Conservation (phyloP, 345 rosid species). For the Cardiospermum halicacabum region DNA sequence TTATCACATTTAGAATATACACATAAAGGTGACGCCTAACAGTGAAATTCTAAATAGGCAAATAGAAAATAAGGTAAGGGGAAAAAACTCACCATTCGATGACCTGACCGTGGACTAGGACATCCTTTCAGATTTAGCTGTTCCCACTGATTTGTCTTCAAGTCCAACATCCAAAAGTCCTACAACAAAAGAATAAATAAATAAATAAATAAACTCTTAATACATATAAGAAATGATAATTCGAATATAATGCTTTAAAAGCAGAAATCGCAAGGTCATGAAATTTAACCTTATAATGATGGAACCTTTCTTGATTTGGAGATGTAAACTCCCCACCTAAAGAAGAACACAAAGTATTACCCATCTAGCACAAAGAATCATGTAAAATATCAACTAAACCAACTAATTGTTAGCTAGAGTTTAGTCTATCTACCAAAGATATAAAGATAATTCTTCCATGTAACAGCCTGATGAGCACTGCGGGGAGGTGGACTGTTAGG, state of each 20-base stretch:
- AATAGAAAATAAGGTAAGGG: conserved; percentile 2
- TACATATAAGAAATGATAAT: neutral
- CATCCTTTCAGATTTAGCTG: conserved; percentile 84
- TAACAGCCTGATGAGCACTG: conserved; percentile 95
- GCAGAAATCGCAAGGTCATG: neutral
- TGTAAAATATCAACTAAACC: neutral
- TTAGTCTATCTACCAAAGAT: conserved; percentile 57
- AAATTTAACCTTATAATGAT: conserved; percentile 78
- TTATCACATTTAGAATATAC: neutral
- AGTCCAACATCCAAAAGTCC: conserved; percentile 95
- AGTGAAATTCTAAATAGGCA: neutral
- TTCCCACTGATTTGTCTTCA: conserved; percentile 95
- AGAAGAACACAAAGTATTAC: conserved; percentile 5
- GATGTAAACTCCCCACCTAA: conserved; percentile 97
- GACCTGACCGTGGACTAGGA: conserved; percentile 94
- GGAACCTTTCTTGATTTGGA: conserved; percentile 95
- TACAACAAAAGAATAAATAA: conserved; percentile 18
- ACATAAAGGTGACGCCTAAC: conserved; percentile 2
- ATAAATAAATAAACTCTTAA: no score
- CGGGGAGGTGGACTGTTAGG: conserved; percentile 99
- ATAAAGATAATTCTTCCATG: conserved; percentile 94
- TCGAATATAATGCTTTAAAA: neutral
- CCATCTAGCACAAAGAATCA: neutral
- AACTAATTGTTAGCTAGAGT: conserved; percentile 3
- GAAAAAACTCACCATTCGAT: conserved; percentile 73